Conservation (phyloP, 257 asterid genomes). For the Solanum virginianum region DNA sequence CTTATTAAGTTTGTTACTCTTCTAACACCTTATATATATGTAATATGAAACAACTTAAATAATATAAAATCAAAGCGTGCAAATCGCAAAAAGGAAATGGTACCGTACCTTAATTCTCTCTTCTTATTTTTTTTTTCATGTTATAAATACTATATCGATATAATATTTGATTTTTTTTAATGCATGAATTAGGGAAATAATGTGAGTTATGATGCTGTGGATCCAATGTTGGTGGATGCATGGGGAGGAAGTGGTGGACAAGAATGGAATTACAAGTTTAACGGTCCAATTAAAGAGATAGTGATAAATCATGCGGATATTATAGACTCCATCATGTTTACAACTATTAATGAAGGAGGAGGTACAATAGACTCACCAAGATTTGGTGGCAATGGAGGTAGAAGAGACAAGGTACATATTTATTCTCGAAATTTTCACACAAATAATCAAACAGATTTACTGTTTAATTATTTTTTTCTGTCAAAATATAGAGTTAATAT, state of each 20-base stretch:
- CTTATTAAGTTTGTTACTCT: not conserved
- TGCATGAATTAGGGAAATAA: not conserved
- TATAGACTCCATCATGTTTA: not conserved
- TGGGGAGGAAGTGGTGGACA: not conserved
- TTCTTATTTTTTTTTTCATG: not conserved
- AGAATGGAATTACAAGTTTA: not conserved
- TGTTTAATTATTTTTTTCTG: not conserved
- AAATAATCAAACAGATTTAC: not conserved
- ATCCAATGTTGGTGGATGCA: not conserved
- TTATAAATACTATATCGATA: not conserved
- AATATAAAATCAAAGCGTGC: not conserved
- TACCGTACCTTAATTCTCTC: not conserved
- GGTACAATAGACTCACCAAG: not conserved
- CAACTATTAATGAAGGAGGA: not conserved
- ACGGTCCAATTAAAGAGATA: not conserved
- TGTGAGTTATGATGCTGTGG: not conserved
- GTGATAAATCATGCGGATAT: not conserved
- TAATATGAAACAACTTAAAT: not conserved
- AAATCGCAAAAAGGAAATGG: not conserved
- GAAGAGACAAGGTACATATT: not conserved
- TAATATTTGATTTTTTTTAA: not conserved
- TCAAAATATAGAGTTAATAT: too few relatives aligned
- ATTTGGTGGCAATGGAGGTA: conserved; percentile 1
- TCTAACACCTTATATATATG: not conserved
- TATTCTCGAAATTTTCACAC: not conserved